These are phyloP conservation scores for Pharus latifolius DNA, from an alignment of 176 grass and related monocot species.

Conservation along the genomic window DNA sequence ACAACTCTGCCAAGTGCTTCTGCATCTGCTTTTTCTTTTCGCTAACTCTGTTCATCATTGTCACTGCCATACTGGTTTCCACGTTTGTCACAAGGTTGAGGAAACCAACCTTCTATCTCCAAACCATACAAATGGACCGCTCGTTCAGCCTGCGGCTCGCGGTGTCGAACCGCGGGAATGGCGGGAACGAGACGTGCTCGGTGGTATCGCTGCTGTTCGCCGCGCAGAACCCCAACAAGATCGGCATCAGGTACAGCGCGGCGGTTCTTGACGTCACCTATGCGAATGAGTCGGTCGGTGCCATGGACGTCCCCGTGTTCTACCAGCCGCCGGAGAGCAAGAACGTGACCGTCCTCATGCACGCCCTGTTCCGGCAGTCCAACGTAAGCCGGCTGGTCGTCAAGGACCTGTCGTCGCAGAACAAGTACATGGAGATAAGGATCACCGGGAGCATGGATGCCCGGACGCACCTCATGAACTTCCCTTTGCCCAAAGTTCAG, in stretches of 20 bases:
- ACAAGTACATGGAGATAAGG: constrained; percentile 39
- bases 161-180: constrained; percentile 11
- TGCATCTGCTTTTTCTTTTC: constrained; percentile 34
- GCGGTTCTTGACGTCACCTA: constrained; percentile 51
- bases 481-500: constrained; percentile 50
- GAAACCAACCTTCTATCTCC: constrained; percentile 69
- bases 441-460: constrained; percentile 46
- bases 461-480: constrained; percentile 52
- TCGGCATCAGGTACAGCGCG: constrained; percentile 72
- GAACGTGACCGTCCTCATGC: constrained; percentile 59
- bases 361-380: constrained; percentile 36
- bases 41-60: constrained; percentile 29
- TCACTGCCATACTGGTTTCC: constrained; percentile 31
- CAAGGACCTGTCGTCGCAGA: constrained; percentile 31
- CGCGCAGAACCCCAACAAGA: constrained; percentile 55
- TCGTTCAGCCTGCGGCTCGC: constrained; percentile 30
- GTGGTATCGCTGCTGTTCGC: constrained; percentile 57
- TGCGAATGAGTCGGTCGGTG: constrained; percentile 41
- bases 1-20: constrained; percentile 23
- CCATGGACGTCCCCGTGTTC: constrained; percentile 59
- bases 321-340: constrained; percentile 64
- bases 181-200: constrained; percentile 32
- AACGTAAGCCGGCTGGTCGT: constrained; percentile 43
- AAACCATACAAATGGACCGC: constrained; percentile 52
- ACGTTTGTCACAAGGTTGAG: constrained; percentile 47